Evolutionary conservation across 768 basidiomycete genomes (phyloP), one percentile per base, ranked within the genome.

Genomic region (Boletus subparvulus): DNA sequence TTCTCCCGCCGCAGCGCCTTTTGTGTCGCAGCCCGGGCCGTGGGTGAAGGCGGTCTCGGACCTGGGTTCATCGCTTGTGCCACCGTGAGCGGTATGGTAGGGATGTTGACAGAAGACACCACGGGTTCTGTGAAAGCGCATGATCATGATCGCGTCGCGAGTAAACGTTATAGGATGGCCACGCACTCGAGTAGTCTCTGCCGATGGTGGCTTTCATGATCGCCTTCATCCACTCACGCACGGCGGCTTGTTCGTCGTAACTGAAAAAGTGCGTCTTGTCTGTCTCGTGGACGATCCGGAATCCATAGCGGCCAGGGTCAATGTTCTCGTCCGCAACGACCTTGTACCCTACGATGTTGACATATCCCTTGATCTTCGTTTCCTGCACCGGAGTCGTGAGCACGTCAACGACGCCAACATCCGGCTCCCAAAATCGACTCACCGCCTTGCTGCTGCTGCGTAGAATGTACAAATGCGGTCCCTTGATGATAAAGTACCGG

Each of bases 161-260:
- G 26, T 11, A 8, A 35, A 26, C 11, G 33, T 28, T 12, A 8
- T 26, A 6, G 10, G 14, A 11, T 21, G 28, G n/a, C 53, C 39
- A 78, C 88, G 39, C 65, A 95, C 94, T 89, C 10, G 88, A 82
- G 68, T 95, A 98, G 70, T 98, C 97, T 54, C 97, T 79, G 10
- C 84, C 88, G 63, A 99, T 99, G 13, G 96, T 98, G 3, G 96
- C 93, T 71, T 98, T 99, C 93, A 98, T 98, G 62, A 99, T 84
- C 9, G 95, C 93, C 76, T 98, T 99, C 97, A 98, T 98, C 96
- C 97, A 98, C 61, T 93, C 93, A n/a, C 97, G 85, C 47, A 97
- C 81, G 37, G 84, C 74, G 1, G 75, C 65, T 72, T 93, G 92
- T 66, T 98, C 94, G 24, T 94, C 90, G 0, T 92, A 93, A 60